phyloP scores from a whole-genome alignment of 768 basidiomycete genomes.

The Hortiboletus campestris region DNA sequence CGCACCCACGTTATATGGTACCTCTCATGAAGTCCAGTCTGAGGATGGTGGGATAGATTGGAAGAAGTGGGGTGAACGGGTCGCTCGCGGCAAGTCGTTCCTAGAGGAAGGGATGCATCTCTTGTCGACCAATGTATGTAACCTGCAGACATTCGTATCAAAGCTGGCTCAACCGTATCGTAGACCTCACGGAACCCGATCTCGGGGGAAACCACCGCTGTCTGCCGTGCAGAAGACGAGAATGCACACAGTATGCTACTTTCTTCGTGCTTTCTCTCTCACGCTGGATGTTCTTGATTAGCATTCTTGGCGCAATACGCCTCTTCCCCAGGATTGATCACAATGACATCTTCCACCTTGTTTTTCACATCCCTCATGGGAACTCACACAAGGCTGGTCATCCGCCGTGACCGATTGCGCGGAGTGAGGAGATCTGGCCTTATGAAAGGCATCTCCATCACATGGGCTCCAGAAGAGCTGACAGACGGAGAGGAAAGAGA shows the following conservation, averaged over 20 bases:
- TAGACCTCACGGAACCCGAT: slow-evolving; percentile 10
- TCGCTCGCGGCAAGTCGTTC: slow-evolving; percentile 45
- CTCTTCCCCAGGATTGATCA: slow-evolving; percentile 57
- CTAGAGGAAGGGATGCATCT: slow-evolving; percentile 42
- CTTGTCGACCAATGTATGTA: slow-evolving; percentile 37
- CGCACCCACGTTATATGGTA: not conserved
- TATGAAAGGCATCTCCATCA: slow-evolving; percentile 51
- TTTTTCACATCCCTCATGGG: slow-evolving; percentile 57
- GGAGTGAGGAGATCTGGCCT: slow-evolving; percentile 58
- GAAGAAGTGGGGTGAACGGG: slow-evolving; percentile 55
- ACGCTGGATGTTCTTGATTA: slow-evolving; percentile 23
- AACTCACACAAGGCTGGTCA: slow-evolving; percentile 41
- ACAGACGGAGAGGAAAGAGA: slow-evolving; percentile 40
- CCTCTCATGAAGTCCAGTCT: not conserved
- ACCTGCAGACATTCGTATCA: slow-evolving; percentile 11
- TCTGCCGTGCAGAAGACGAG: slow-evolving; percentile 5
- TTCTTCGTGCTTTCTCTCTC: not conserved
- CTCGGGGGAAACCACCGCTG: not conserved
- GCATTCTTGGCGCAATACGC: slow-evolving; percentile 61
- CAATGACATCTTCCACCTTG: slow-evolving; percentile 47
- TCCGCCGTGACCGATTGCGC: slow-evolving; percentile 46
- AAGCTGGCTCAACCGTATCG: not conserved
- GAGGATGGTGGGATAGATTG: slow-evolving; percentile 39
- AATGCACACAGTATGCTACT: slow-evolving; percentile 36
- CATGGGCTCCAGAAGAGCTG: slow-evolving; percentile 35